phyloP scores from a whole-genome alignment of 2,329 filamentous ascomycete species.

The Xylaria polymorpha region DNA sequence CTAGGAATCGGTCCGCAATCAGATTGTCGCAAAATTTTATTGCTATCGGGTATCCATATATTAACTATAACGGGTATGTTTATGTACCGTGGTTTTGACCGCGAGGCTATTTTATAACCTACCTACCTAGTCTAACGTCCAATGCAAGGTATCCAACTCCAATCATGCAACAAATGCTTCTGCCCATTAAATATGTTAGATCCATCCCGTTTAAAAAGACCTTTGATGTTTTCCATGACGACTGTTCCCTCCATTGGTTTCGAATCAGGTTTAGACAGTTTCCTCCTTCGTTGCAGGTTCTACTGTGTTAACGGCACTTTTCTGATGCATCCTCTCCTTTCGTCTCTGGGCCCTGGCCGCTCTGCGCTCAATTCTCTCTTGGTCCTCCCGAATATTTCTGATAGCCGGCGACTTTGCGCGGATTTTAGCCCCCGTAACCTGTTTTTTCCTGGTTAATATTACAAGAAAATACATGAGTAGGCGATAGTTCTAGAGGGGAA shows the following conservation, averaged over 20 bases:
- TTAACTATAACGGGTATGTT: constrained; percentile 17
- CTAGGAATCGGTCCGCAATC: not conserved
- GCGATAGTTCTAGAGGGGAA: too few species aligned
- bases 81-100: constrained; percentile 7
- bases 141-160: constrained; percentile 16
- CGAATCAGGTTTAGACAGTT: constrained; percentile 5
- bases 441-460: too few species aligned
- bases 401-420: constrained; percentile 63
- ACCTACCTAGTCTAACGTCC: not conserved
- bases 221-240: not conserved
- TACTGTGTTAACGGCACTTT: not conserved
- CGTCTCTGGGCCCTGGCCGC: constrained; percentile 48
- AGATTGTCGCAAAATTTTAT: not conserved
- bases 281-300: constrained; percentile 9
- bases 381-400: constrained; percentile 58
- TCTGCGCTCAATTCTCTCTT: constrained; percentile 54
- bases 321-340: constrained; percentile 36
- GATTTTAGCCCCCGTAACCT: constrained; percentile 59
- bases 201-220: not conserved
- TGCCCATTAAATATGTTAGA: not conserved
- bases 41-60: constrained; percentile 12
- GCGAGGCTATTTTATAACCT: constrained; percentile 13
- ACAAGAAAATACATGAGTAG: too few species aligned
- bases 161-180: constrained; percentile 15
- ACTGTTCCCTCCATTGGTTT: not conserved